phyloP scores from a whole-genome alignment of 257 asterid species.

The Gentiana macrophylla region DNA sequence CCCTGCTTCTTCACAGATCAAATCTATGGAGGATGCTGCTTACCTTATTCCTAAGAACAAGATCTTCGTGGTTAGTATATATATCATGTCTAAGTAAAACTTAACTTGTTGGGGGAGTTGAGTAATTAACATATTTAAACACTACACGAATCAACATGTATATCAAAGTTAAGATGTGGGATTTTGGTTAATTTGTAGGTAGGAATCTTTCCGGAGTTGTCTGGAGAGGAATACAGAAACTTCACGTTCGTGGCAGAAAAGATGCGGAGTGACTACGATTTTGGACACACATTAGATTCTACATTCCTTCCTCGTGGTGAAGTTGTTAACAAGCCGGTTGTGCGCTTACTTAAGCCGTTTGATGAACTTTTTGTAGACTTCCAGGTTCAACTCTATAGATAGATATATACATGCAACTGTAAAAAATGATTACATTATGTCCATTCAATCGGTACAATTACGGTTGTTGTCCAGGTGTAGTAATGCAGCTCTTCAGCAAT shows the following conservation, averaged over 20 bases:
- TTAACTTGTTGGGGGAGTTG: too few relatives aligned
- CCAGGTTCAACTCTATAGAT: constrained; percentile 27
- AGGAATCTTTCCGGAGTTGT: constrained; percentile 60
- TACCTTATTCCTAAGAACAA: constrained; percentile 37
- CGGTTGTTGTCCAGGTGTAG: too few relatives aligned
- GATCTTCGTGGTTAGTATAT: constrained; percentile 42
- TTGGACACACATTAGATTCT: constrained; percentile 67
- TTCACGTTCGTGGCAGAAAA: constrained; percentile 55
- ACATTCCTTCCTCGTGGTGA: constrained; percentile 53
- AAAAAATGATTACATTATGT: too few relatives aligned
- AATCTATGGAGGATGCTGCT: constrained; percentile 46
- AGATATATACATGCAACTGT: too few relatives aligned
- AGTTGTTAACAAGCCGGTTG: constrained; percentile 52
- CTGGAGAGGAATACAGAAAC: constrained; percentile 56
- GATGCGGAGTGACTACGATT: constrained; percentile 57
- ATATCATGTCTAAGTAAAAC: too few relatives aligned
- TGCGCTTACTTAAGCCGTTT: constrained; percentile 75
- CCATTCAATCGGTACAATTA: too few relatives aligned
- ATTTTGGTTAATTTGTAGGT: constrained; percentile 24
- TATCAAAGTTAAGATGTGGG: too few relatives aligned
- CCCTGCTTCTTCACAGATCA: constrained; percentile 69
- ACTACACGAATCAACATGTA: too few relatives aligned
- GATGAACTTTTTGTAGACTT: constrained; percentile 61
- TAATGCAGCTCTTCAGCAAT: too few relatives aligned
- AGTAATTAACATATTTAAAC: too few relatives aligned